phyloP scores from a whole-genome alignment of 441 rosid species.

The Brassica balearica region DNA sequence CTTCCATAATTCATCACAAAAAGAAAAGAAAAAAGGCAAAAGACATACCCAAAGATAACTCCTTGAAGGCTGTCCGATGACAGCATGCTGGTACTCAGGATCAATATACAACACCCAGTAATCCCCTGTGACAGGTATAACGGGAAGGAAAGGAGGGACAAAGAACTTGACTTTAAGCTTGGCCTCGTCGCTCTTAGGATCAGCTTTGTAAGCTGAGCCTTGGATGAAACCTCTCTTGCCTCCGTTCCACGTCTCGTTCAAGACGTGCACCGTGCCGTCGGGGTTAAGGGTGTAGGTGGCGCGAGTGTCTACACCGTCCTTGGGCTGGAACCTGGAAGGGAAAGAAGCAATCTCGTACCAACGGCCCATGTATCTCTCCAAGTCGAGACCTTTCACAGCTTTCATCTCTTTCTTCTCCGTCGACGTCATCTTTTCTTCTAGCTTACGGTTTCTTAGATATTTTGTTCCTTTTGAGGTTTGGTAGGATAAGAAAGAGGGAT shows the following conservation, averaged over 20 bases:
- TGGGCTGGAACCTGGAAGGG: slow-evolving; percentile 81
- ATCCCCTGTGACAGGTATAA: slow-evolving; percentile 78
- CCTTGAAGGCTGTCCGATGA: slow-evolving; percentile 76
- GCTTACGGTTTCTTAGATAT: neutral
- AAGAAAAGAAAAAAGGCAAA: too few relatives aligned
- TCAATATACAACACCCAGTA: slow-evolving; percentile 84
- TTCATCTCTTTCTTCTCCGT: slow-evolving; percentile 60
- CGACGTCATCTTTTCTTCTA: slow-evolving; percentile 43
- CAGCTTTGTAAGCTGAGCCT: slow-evolving; percentile 79
- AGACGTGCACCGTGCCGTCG: slow-evolving; percentile 78
- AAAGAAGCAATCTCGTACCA: slow-evolving; percentile 98
- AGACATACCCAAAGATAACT: slow-evolving; percentile 81
- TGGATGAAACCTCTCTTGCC: slow-evolving; percentile 73
- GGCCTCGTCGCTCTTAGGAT: slow-evolving; percentile 83
- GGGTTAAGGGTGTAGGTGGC: slow-evolving; percentile 78
- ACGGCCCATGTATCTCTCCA: slow-evolving; percentile 83
- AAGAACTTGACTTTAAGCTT: slow-evolving; percentile 92
- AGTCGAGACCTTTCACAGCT: slow-evolving; percentile 73
- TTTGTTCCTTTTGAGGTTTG: slow-evolving; percentile 4
- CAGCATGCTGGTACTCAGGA: slow-evolving; percentile 65
- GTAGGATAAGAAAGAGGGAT: slow-evolving; percentile 25
- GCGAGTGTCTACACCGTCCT: slow-evolving; percentile 73
- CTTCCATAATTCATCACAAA: neutral
- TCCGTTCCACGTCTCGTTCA: slow-evolving; percentile 82
- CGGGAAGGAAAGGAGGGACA: slow-evolving; percentile 86